phyloP scores from a whole-genome alignment of 2,329 filamentous ascomycete species.

The Monosporascus sp. region DNA sequence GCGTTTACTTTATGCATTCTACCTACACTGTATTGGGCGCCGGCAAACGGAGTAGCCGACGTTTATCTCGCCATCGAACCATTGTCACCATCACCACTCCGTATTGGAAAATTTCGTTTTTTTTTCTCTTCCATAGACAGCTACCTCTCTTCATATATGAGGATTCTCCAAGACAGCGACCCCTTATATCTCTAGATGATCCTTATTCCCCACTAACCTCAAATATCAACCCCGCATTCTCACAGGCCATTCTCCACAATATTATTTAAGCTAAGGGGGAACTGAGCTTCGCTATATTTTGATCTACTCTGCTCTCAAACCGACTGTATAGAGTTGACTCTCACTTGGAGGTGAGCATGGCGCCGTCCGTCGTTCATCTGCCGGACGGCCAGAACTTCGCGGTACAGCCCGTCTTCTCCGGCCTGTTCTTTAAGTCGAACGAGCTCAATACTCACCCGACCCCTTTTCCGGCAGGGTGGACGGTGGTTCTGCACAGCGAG shows the following conservation, averaged over 20 bases:
- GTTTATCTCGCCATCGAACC: background rate
- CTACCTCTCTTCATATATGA: too few relatives aligned
- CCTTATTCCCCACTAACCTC: background rate
- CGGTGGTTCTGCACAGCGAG: constrained; percentile 75
- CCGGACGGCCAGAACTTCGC: constrained; percentile 84
- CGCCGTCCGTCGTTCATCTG: constrained; percentile 54
- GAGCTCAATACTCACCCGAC: constrained; percentile 64
- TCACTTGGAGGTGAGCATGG: constrained; percentile 13
- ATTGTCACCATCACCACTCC: background rate
- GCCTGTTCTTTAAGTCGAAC: constrained; percentile 81
- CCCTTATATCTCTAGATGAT: too few relatives aligned
- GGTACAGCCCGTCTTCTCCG: constrained; percentile 84
- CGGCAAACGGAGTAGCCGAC: background rate
- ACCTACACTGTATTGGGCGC: background rate
- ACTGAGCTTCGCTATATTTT: background rate
- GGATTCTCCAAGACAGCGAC: too few relatives aligned
- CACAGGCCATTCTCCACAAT: background rate
- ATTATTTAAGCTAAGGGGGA: too few relatives aligned
- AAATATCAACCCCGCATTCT: background rate
- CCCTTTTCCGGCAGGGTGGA: constrained; percentile 83
- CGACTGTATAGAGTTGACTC: background rate
- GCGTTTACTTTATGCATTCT: background rate
- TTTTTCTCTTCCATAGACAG: too few relatives aligned
- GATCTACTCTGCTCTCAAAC: background rate
- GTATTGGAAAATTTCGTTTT: background rate